These are phyloP conservation scores for Eimeria praecox DNA, from an alignment of 169 alveolate genomes.

Conservation along the genomic window DNA sequence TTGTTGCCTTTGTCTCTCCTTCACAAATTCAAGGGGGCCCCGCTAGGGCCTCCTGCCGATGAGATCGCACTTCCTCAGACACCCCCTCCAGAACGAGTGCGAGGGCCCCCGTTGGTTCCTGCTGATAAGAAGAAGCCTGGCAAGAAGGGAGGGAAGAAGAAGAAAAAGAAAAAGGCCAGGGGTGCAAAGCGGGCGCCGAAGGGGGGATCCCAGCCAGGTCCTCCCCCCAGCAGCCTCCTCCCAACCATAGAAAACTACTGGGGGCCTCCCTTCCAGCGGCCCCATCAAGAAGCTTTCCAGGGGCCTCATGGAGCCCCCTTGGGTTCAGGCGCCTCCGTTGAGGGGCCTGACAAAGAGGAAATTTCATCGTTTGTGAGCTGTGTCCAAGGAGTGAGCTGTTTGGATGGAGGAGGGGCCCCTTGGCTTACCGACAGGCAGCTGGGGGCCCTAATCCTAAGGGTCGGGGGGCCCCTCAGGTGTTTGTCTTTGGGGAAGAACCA, in stretches of 20 bases:
- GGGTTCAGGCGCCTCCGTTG: background rate
- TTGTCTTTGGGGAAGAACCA: background rate
- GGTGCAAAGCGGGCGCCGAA: background rate
- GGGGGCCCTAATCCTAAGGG: background rate
- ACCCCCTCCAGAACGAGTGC: background rate
- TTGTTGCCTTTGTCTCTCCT: conserved; percentile 8
- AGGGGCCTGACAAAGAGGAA: background rate
- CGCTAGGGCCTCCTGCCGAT: background rate
- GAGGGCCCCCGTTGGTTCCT: conserved; percentile 7
- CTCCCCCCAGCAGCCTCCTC: conserved; percentile 24
- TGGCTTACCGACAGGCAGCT: conserved; percentile 46
- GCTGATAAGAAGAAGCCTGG: background rate
- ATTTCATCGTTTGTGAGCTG: background rate
- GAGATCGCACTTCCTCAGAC: background rate
- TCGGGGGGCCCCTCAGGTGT: conserved; percentile 15
- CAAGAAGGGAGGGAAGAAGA: conserved; percentile 6
- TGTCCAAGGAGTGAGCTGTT: conserved; percentile 91
- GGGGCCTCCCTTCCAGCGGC: conserved; percentile 21
- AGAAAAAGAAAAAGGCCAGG: background rate
- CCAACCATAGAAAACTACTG: conserved; percentile 9
- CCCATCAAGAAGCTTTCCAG: background rate
- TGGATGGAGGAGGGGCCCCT: conserved; percentile 94
- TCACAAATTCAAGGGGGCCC: background rate
- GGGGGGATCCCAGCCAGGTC: background rate
- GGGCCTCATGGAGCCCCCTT: background rate